Evolutionary conservation across 2,329 filamentous ascomycete genomes (phyloP), one percentile per base, ranked within the genome.

Genomic region (Sporothrix phasma): DNA sequence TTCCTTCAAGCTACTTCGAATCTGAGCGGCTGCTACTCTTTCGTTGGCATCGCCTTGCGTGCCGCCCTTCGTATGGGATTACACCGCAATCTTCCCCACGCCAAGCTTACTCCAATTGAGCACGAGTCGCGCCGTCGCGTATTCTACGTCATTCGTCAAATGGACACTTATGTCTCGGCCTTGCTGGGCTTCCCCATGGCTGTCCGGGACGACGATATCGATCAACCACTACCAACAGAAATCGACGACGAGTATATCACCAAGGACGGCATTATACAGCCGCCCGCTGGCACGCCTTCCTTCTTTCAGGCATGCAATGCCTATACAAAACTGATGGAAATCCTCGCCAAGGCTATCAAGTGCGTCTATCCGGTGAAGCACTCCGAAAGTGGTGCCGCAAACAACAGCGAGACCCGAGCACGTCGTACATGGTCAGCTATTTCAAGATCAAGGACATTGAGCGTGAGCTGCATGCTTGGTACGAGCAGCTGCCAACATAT

Each of bases 1-100:
- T 94, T 92, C 71, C 79, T 93, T 1, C 90, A 94, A 71, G 85
- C 88, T 2, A 89, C 90, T 1, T 88, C 89, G 10, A 90, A 90
- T 71, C 77, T 93, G 34, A 89, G 86, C 71, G 88, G 86, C 10
- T 93, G 89, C 72, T 93, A 93, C 73, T 85, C 88, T 0, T 92
- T 90, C 69, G 82, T 93, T 56, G 89, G 89, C 6, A 88, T 93
- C 69, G 89, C 88, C 2, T 77, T 92, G 58, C 84, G 89, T 60
- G 88, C 88, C 6, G 85, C 88, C n/a, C 75, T 93, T 39, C 84
- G 89, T 3, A 86, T 93, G 76, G 90, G 90, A 7, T 78, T 93
- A 29, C 90, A 94, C 73, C 86, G 90, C 61, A 84, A 88, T 66
- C 76, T 93, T 5, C 79, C 85, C 13, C 84, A 88, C 56, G 81